These are phyloP conservation scores for Macrotyloma uniflorum DNA, from an alignment of 306 rosid genomes.

Conservation along the genomic window DNA sequence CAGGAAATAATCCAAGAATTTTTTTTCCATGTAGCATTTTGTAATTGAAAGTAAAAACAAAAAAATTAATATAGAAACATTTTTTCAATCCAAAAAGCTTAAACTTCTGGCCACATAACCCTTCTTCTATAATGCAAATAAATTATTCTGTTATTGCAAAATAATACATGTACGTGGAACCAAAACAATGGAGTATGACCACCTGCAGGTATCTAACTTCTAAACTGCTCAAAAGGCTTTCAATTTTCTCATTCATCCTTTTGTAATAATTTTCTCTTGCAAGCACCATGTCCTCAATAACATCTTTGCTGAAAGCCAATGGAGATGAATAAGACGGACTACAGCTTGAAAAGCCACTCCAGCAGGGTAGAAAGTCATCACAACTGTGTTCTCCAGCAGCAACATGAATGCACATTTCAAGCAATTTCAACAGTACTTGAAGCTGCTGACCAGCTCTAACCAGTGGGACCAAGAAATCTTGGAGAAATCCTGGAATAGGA, in stretches of 20 bases:
- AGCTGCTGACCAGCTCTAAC: constrained; percentile 96
- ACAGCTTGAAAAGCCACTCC: constrained; percentile 73
- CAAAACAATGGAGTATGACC: constrained; percentile 33
- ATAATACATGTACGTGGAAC: constrained; percentile 22
- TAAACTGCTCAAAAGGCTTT: constrained; percentile 54
- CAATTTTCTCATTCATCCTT: constrained; percentile 71
- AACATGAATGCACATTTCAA: constrained; percentile 75
- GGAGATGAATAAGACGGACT: constrained; percentile 58
- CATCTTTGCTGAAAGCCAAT: constrained; percentile 63
- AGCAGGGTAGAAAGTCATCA: constrained; percentile 84
- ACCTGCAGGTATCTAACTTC: constrained; percentile 82
- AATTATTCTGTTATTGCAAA: constrained; percentile 7
- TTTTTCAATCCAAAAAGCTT: background rate
- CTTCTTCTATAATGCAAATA: constrained; percentile 15
- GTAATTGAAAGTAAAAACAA: background rate
- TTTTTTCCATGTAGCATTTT: too few species aligned
- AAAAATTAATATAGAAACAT: background rate
- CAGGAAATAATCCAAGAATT: constrained; percentile 14
- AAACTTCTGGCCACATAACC: background rate
- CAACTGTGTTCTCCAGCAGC: constrained; percentile 54
- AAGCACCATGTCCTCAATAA: constrained; percentile 60
- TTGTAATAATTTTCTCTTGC: constrained; percentile 73
- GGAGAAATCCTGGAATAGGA: constrained; percentile 79
- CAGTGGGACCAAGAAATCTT: constrained; percentile 72
- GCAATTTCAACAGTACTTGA: constrained; percentile 84